Evolutionary conservation across 2,329 filamentous ascomycete species (phyloP), one percentile per base, ranked within the genome.

Genomic region (Trichoderma oligosporum): DNA sequence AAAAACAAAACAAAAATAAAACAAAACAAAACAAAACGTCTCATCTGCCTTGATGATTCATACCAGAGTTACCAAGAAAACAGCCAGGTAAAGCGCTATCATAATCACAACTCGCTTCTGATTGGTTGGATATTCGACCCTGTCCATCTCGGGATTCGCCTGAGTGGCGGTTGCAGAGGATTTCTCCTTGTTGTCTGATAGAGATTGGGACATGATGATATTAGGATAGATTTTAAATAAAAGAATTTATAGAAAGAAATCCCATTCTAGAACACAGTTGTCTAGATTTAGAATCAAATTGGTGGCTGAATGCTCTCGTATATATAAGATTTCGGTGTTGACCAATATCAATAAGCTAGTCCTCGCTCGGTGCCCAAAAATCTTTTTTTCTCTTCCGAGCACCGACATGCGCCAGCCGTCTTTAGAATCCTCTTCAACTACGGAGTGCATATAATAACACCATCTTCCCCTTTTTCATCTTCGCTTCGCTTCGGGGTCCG

Each of bases 11-110:
- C n/a, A n/a, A n/a, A n/a, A n/a, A n/a, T n/a, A n/a, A n/a, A n/a
- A n/a, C n/a, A n/a, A n/a, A n/a, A n/a, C n/a, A n/a, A n/a, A 22
- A 20, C 9, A 20, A 20, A 20, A 12, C 38, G 12, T 41, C 0
- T 14, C 14, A 11, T 18, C 7, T 12, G 18, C 1, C 9, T n/a
- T 27, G 14, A 14, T 31, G 5, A n/a, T 25, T 18, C 49, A 35
- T 54, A 54, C 49, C 49, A 54, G 27, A 18, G 49, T 54, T 2
- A 54, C 49, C 9, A 54, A 24, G 29, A 54, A 54, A 18, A 44
- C 16, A n/a, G 38, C 49, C 49, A 54, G 18, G 39, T 54, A 54
- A 6, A 54, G 38, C 2, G 49, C 29, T 25, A 22, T 20, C 49
- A 54, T 54, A 20, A 54, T 44, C 9, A 54, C 6, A 8, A 54